Evolutionary conservation across 202 grass and related monocot genomes (phyloP).

Genomic region (Schoenoplectus triqueter): DNA sequence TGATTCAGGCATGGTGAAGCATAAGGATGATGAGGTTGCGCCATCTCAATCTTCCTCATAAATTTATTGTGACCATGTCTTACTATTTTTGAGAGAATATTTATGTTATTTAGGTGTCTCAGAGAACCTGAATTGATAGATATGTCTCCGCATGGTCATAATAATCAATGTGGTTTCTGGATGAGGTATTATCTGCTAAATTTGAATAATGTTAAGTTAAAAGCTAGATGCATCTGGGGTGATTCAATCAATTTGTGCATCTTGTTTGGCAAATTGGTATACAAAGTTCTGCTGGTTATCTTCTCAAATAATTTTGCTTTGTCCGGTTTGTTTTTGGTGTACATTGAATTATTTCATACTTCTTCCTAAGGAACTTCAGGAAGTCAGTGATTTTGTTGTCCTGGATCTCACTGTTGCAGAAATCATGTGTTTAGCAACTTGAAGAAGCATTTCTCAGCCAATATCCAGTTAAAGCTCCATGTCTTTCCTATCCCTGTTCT

Average conservation of each 20-base stretch:
- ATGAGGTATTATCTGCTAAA: not conserved
- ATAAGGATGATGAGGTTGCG: constrained; percentile 76
- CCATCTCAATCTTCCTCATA: constrained; percentile 40
- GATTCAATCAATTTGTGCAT: constrained; percentile 16
- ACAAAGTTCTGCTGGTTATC: not conserved
- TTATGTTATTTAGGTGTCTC: constrained; percentile 6
- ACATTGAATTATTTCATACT: too few species aligned
- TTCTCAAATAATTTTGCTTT: not conserved
- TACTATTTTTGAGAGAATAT: not conserved
- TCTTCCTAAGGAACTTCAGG: not conserved
- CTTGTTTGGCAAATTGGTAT: not conserved
- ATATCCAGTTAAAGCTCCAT: not conserved
- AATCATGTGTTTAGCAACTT: not conserved
- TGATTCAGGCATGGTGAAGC: constrained; percentile 95
- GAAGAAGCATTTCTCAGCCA: not conserved
- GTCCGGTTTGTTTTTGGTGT: not conserved
- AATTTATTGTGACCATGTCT: not conserved
- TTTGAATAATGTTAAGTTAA: constrained; percentile 23
- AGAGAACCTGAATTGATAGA: constrained; percentile 10
- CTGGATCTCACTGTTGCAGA: not conserved
- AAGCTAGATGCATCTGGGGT: constrained; percentile 5
- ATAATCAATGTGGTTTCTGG: constrained; percentile 27
- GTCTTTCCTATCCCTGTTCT: not conserved
- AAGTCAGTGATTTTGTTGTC: not conserved
- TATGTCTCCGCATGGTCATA: not conserved